A percentile compares a stretch with the other conserved stretches of the same genome.
Evolutionary conservation across 1,284 basidiomycete species (phyloP).

Genomic region (Ceratobasidium sp.): DNA sequence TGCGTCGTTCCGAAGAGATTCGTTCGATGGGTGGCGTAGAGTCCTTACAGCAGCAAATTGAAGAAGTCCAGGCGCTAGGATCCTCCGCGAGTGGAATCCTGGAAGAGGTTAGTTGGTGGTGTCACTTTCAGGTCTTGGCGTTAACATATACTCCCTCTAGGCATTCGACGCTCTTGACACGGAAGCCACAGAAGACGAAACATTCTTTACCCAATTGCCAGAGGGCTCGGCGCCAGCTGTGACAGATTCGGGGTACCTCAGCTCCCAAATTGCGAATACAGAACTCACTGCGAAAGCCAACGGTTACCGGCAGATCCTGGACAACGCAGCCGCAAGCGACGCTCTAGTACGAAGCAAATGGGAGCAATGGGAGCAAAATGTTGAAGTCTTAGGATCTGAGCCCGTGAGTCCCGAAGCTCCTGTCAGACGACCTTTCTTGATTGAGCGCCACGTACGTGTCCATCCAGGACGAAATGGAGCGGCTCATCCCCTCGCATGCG

Average conservation of each 20-base stretch:
- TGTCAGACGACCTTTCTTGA: neutral
- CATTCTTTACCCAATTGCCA: constrained; percentile 61
- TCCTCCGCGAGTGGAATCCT: constrained; percentile 71
- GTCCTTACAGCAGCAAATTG: constrained; percentile 76
- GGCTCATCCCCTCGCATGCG: constrained; percentile 38
- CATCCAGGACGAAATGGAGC: constrained; percentile 30
- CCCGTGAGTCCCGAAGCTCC: constrained; percentile 63
- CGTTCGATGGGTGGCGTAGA: constrained; percentile 79
- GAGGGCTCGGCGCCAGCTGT: constrained; percentile 60
- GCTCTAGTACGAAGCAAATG: constrained; percentile 80
- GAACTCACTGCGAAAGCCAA: constrained; percentile 76
- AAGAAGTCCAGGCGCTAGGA: constrained; percentile 77
- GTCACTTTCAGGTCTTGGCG: neutral
- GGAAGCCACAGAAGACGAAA: constrained; percentile 89
- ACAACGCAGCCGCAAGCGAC: constrained; percentile 79
- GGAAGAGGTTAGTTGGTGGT: constrained; percentile 69
- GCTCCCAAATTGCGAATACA: constrained; percentile 83
- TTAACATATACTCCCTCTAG: constrained; percentile 58
- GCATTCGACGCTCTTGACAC: constrained; percentile 88
- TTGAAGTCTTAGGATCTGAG: constrained; percentile 75
- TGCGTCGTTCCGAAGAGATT: constrained; percentile 89
- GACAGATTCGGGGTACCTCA: constrained; percentile 51
- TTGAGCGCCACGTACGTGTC: neutral
- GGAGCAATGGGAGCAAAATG: constrained; percentile 85
- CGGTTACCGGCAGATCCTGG: constrained; percentile 77